Evolutionary conservation across 495 filamentous ascomycete species (phyloP), one percentile per base, ranked within the genome.

Genomic region (Lepraria neglecta): DNA sequence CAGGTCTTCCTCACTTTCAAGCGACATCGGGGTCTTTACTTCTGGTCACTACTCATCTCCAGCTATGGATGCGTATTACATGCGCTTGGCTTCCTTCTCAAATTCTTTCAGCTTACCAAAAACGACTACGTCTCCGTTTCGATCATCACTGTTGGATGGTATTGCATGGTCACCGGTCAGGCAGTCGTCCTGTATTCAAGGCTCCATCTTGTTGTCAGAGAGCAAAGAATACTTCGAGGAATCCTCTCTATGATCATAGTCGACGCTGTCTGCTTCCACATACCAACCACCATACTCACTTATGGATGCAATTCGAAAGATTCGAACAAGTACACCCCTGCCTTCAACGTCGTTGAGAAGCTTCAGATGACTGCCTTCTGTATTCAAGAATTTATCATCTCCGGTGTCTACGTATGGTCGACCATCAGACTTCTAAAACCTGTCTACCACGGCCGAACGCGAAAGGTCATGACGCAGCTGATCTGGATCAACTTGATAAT

Each of bases 371-470:
- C 77, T 0, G 77, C 75, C 1, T 83, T 86, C 67, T 80, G 75
- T 30, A 58, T 83, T 6, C 83, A 87, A 66, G 84, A 87, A 61
- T 68, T 75, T 31, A 70, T 81, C 15, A 75, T 87, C 31, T 85
- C 83, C 0, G 78, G 74, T 10, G 62, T 86, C 1, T 87, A 85
- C 64, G 75, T 86, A 3, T 77, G 75, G 68, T 79, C 80, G 58
- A 82, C 80, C 11, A 73, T 74, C 27, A 77, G 71, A 55, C 65
- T 84, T 9, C 75, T 84, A 1, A 75, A 77, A 30, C 72, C 78
- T 24, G 71, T 78, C 6, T 74, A 73, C n/a, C 72, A 74, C 12
- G 71, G 68, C 4, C 66, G 74, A 38, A 72, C 73, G n/a, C 70
- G 75, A 24, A 74, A 73, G 56, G 74, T 84, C 54, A 77, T 83